Evolutionary conservation across 768 basidiomycete species (phyloP).

Genomic region (Scleroderma citrinum): DNA sequence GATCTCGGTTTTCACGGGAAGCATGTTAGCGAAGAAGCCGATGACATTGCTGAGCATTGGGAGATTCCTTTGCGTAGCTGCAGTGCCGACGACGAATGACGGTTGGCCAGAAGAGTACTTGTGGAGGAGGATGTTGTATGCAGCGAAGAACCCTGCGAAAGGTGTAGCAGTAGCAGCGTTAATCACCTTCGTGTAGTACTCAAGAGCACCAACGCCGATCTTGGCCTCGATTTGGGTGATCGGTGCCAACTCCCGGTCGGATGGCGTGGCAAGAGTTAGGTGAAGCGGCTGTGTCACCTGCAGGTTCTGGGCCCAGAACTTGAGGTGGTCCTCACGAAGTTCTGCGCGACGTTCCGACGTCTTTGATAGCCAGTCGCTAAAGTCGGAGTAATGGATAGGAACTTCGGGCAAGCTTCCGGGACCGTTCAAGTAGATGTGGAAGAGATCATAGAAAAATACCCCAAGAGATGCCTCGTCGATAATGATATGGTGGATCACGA

Average conservation of each 20-base stretch:
- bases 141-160: slow-evolving; percentile 28
- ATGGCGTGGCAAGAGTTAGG: slow-evolving; percentile 20
- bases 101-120: slow-evolving; percentile 25
- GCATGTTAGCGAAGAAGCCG: slow-evolving; percentile 28
- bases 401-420: slow-evolving; percentile 20
- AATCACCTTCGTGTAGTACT: slow-evolving; percentile 16
- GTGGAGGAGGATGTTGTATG: slow-evolving; percentile 28
- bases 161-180: slow-evolving; percentile 14
- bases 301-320: slow-evolving; percentile 18
- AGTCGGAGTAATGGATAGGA: slow-evolving; percentile 13
- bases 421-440: slow-evolving; percentile 22
- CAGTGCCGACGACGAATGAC: slow-evolving; percentile 24
- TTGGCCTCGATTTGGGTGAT: slow-evolving; percentile 22
- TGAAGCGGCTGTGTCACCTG: slow-evolving; percentile 11
- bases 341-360: slow-evolving; percentile 24
- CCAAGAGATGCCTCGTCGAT: slow-evolving; percentile 26
- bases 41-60: slow-evolving; percentile 21
- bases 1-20: slow-evolving; percentile 24
- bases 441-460: slow-evolving; percentile 27
- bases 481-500: slow-evolving; percentile 28
- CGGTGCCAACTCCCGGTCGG: slow-evolving; percentile 21
- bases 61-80: slow-evolving; percentile 27
- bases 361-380: slow-evolving; percentile 20
- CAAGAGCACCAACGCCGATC: slow-evolving; percentile 9
- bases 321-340: slow-evolving; percentile 19